Percentiles rank a stretch among this genome's conserved stretches.
phyloP scores from a whole-genome alignment of 106 monocot species.

The Dioscorea zingiberensis region DNA sequence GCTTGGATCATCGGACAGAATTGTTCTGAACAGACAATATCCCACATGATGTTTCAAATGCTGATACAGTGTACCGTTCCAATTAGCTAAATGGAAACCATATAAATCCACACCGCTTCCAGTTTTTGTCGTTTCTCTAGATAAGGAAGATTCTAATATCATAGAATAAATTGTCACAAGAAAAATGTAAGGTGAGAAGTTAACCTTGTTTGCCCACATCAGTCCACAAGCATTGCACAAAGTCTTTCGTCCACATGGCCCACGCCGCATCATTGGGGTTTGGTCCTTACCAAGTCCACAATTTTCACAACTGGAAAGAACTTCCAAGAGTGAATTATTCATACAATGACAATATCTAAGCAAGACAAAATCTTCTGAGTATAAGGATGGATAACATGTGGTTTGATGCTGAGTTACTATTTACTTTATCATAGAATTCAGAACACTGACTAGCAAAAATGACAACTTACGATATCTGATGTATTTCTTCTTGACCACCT shows the following conservation, averaged over 20 bases:
- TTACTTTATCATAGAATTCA: conserved; percentile 13
- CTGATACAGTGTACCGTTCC: not conserved
- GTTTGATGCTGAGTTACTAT: not conserved
- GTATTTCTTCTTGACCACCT: conserved; percentile 13
- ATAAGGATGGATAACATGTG: not conserved
- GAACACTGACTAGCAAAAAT: too few species aligned
- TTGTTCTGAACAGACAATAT: not conserved
- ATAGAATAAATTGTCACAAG: not conserved
- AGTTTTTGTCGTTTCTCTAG: too few species aligned
- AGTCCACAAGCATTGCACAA: conserved; percentile 51
- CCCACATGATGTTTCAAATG: not conserved
- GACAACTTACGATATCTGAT: too few species aligned
- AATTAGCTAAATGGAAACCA: not conserved
- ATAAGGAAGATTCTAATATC: not conserved
- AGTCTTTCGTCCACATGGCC: conserved; percentile 37
- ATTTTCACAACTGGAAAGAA: conserved; percentile 33
- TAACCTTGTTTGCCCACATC: conserved; percentile 51
- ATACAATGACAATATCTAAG: not conserved
- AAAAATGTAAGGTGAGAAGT: not conserved
- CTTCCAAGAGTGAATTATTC: too few species aligned
- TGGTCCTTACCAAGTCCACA: conserved; percentile 20
- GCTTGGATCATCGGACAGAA: too few species aligned
- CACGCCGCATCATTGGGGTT: conserved; percentile 55
- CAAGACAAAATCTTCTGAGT: too few species aligned
- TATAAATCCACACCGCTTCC: too few species aligned